Conservation (phyloP, 2,329 filamentous ascomycete species). For the Fusarium sulawesiense region DNA sequence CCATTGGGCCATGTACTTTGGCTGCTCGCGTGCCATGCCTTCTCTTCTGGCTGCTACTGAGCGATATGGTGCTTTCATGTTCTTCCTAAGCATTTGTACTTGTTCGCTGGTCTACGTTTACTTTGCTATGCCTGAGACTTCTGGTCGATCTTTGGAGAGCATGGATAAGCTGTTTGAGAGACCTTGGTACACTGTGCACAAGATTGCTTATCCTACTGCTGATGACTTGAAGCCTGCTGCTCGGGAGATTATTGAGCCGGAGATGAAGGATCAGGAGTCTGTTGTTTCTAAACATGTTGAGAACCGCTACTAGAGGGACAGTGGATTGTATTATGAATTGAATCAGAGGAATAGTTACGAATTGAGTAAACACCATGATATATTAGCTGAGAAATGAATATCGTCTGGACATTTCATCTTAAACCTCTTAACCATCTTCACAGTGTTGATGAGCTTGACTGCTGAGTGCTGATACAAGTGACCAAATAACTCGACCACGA, state of each 20-base stretch:
- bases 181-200: conserved; percentile 47
- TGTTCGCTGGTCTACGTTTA: conserved; percentile 48
- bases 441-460: too few relatives aligned
- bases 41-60: conserved; percentile 49
- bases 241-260: conserved; percentile 17
- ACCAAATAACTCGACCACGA: not conserved
- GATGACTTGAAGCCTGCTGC: conserved; percentile 38
- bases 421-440: too few relatives aligned
- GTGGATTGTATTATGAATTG: accelerated
- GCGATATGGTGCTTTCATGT: conserved; percentile 48
- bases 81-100: conserved; percentile 46
- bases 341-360: too few relatives aligned
- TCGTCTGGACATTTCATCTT: too few relatives aligned
- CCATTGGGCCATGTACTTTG: conserved; percentile 54
- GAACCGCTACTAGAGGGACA: not conserved
- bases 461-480: too few relatives aligned
- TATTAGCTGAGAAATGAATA: accelerated
- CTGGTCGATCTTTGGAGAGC: conserved; percentile 47
- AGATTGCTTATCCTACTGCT: conserved; percentile 46
- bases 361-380: accelerated
- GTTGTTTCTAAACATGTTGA: conserved; percentile 18
- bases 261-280: conserved; percentile 23
- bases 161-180: conserved; percentile 48
- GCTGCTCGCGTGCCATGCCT: conserved; percentile 50
- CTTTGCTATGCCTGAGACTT: conserved; percentile 50